phyloP scores from a whole-genome alignment of 1,284 basidiomycete species.

The Cystobasidiaceae sp. region DNA sequence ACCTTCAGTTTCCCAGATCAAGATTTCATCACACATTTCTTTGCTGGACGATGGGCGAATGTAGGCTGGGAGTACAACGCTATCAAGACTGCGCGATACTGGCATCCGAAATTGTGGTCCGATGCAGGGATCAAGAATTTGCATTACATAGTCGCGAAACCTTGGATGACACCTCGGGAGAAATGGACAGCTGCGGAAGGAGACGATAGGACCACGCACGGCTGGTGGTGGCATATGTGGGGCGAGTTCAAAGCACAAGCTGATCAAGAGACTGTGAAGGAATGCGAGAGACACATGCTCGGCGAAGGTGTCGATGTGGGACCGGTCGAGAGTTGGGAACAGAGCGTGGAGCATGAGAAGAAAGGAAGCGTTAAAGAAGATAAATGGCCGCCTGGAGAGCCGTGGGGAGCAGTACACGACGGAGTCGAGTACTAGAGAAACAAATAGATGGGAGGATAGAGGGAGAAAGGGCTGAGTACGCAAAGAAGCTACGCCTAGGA shows the following conservation, averaged over 20 bases:
- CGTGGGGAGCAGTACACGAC: conserved; percentile 17
- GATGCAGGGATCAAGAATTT: conserved; percentile 62
- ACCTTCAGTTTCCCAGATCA: conserved; percentile 84
- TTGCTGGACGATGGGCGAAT: conserved; percentile 56
- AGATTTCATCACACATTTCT: conserved; percentile 77
- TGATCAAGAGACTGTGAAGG: neutral
- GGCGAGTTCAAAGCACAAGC: conserved; percentile 49
- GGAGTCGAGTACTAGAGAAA: conserved; percentile 27
- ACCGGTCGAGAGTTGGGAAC: conserved; percentile 39
- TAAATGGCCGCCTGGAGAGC: conserved; percentile 46
- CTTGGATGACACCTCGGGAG: conserved; percentile 64
- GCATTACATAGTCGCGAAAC: conserved; percentile 46
- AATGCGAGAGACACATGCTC: conserved; percentile 24
- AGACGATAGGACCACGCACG: conserved; percentile 45
- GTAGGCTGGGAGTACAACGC: conserved; percentile 80
- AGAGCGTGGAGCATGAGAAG: conserved; percentile 52
- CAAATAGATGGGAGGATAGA: no score
- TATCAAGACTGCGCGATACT: conserved; percentile 65
- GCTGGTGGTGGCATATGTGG: conserved; percentile 59
- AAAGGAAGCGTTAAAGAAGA: conserved; percentile 56
- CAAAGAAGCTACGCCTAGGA: no score
- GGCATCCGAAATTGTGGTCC: conserved; percentile 67
- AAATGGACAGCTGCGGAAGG: conserved; percentile 49
- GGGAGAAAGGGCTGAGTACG: no score
- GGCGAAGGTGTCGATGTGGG: conserved; percentile 26